Base-by-base conservation (phyloP, 1,139 yeast genomes). In the Geotrichum aggregatum region DNA sequence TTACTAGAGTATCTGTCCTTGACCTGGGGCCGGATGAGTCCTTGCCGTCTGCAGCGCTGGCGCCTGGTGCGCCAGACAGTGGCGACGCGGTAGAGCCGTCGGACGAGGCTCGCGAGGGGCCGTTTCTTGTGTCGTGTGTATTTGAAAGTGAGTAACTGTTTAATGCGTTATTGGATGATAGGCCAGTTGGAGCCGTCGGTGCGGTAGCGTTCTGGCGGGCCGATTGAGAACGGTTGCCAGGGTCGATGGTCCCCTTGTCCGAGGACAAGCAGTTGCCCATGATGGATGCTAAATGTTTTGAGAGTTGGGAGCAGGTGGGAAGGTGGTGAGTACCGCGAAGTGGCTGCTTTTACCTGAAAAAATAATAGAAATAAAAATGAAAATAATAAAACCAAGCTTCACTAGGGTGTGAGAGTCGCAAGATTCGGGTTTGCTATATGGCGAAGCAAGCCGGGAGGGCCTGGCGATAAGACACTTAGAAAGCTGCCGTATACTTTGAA, bases 81-180 rank as follows among this genome's bases (percentile, higher is more conserved):
- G 44, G 44, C 3, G 44, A 41, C 14, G 35, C 21, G 11, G 44
- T 19, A 3, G 44, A 41, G n/a, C 44, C 44, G 28, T 41, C 44
- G 2, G 44, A 41, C 3, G 44, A 41, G 19, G 34, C n/a, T 2
- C 35, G 34, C 21, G 34, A 28, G n/a, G 21, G 14, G 8, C 18
- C 44, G n/a, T 40, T 40, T 16, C 44, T 41, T 19, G 44, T n/a
- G 35, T 30, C 28, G 16, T 39, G 21, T 24, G 13, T 22, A 11
- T 39, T 39, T 18, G 43, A 19, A 4, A 41, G 34, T 3, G 44
- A 41, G 24, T 41, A 41, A 22, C 34, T 41, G 44, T 41, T 41
- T 41, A 41, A 41, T 41, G 44, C 44, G 18, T 26, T 41, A 28
- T 26, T 41, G 5, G 44, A 10, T 14, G 35, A 41, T 10, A 16